Conservation (phyloP, 139 green algal genomes). For the Trebouxia sp. region DNA sequence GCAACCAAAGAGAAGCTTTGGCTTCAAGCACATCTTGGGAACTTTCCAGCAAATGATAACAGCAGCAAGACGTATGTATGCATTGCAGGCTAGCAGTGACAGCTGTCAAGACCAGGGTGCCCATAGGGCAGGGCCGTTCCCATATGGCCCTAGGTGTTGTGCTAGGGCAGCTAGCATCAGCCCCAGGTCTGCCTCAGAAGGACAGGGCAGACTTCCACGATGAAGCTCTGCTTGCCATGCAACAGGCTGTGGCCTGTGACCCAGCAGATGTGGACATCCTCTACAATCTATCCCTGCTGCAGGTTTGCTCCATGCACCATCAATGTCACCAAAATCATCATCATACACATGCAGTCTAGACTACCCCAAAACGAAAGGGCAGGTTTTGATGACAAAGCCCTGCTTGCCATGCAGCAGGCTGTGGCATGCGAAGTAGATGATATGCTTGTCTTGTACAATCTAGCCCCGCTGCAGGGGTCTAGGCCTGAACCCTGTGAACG, state of each 20-base stretch:
- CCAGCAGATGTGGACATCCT: conserved; percentile 18
- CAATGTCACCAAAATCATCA: no score
- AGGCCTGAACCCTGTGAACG: no score
- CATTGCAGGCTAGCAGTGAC: conserved; percentile 24
- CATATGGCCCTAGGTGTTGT: conserved; percentile 13
- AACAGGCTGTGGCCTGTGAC: conserved; percentile 14
- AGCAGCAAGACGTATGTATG: not conserved
- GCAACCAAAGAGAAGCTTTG: no score
- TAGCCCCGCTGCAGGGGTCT: not conserved
- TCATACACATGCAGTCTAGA: no score
- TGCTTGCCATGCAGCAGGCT: not conserved
- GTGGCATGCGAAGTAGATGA: not conserved
- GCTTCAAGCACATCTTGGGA: no score
- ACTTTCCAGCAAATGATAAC: not conserved
- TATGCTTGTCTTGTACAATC: not conserved
- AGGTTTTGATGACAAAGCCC: not conserved
- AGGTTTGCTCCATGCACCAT: no score
- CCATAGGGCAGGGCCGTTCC: not conserved
- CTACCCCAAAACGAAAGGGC: not conserved
- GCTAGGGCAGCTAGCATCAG: not conserved
- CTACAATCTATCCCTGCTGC: conserved; percentile 15
- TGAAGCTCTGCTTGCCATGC: not conserved
- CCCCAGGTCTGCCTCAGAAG: conserved; percentile 6
- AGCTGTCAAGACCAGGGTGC: not conserved
- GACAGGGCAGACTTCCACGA: conserved; percentile 23